Base-by-base conservation (phyloP, 257 asterid genomes). In the Schizonepeta tenuifolia region DNA sequence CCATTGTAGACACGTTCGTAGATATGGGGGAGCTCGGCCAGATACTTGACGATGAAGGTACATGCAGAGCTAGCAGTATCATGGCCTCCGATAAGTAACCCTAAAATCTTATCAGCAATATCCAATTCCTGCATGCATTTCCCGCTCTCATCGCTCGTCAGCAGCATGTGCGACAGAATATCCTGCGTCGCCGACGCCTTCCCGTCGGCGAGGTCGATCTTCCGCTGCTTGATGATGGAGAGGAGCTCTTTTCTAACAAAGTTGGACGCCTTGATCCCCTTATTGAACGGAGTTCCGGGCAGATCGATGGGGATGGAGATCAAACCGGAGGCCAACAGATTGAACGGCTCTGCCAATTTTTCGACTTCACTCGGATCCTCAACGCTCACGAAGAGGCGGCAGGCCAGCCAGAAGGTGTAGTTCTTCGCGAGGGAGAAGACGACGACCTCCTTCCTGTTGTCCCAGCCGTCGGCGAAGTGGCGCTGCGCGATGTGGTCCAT, bases 11-110 rank as follows among this genome's bases (percentile, higher is more conserved):
- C 87, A 1, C 71, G 70, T 0, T 80, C 58, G 38, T 85, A 85
- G 5, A 85, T 76, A 1, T 85, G 68, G 6, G 87, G 90, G 17
- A 76, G 35, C 66, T 85, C 86, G 0, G 90, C 87, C 0, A 85
- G 82, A 61, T 75, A 85, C 72, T 83, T 85, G 9, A 82, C 83
- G 5, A 85, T 14, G 6, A 80, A 85, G 4, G 90, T 36, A 50
- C 85, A 82, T 9, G 84, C 84, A 7, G 87, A 80, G 80, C 86
- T 85, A 24, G 87, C 84, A n/a, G 90, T 85, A 13, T 85, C 90
- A 67, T 85, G 90, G 2, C 90, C 90, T 1, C 84, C 90, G n/a
- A 85, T 54, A 1, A 85, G 81, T 71, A 85, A 70, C 10, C 86
- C 90, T 2, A 85, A 7, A 1, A 85, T 85, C 84, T 82, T 85